Evolutionary conservation across 257 asterid species (phyloP), one percentile per base, ranked within the genome.

Genomic region (Coffea eugenioides): DNA sequence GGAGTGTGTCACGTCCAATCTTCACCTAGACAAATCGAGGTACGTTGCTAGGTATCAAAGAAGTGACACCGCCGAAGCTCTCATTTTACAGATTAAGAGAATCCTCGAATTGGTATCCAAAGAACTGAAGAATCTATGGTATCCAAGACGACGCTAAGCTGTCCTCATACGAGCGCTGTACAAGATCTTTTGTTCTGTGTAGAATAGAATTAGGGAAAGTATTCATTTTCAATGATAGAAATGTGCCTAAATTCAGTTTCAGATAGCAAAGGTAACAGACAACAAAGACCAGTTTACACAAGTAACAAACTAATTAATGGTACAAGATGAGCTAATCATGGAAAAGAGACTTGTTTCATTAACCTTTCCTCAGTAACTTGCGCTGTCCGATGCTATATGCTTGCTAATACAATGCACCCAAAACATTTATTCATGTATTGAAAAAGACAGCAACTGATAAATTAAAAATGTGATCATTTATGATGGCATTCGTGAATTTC

Each of bases 371-470:
- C 69, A 27, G 11, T 64, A 64, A 27, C 69, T 25, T 64, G 8
- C 9, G 3, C 20, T 64, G 36, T 64, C 69, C 41, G 39, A 25
- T 64, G 69, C 69, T 10, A 14, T 9, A 20, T 23, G 66, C 66
- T 59, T 59, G 66, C 66, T 21, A 11, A 59, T 59, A 59, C 3
- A 21, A 59, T 59, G 65, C 65, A 57, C 31, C 66, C 66, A 27
- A 27, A 25, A 25, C 39, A 25, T 25, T n/a, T 39, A 64, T n/a
- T 64, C 10, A n/a, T 25, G 2, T 15, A 9, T 2, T 25, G 69
- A 64, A 64, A 64, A 64, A 25, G 69, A 64, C 69, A 64, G 69
- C 39, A n/a, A 62, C 16, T 64, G 69, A 64, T 64, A 27, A 64
- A 27, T n/a, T 59, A 20, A 21, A 21, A 59, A 59, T 59, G 66